Evolutionary conservation across 1,284 basidiomycete genomes (phyloP).

Genomic region (Spongiforma sp.): DNA sequence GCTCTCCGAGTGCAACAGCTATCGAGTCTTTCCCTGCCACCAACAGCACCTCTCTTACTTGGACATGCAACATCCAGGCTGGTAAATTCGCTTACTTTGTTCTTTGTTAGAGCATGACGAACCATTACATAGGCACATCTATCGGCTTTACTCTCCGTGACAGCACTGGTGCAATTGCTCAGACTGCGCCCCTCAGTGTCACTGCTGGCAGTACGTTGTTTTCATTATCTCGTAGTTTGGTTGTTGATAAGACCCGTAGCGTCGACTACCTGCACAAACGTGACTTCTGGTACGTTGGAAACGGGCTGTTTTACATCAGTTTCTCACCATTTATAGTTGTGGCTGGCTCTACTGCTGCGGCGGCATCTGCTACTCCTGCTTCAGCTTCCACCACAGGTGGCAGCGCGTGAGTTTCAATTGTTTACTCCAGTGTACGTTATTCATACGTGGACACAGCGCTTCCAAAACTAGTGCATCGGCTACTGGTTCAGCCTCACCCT

Average conservation of each 20-base stretch:
- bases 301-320: background rate
- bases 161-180: slow-evolving; percentile 47
- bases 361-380: slow-evolving; percentile 22
- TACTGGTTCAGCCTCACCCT: slow-evolving; percentile 11
- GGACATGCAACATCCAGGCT: slow-evolving; percentile 47
- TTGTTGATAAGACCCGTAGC: slow-evolving; percentile 31
- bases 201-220: slow-evolving; percentile 47
- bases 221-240: background rate
- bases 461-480: slow-evolving; percentile 10
- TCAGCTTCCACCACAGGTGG: slow-evolving; percentile 11
- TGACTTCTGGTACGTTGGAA: slow-evolving; percentile 22
- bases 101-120: background rate
- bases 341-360: slow-evolving; percentile 16
- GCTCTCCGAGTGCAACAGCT: slow-evolving; percentile 40
- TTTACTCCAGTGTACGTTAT: slow-evolving; percentile 6
- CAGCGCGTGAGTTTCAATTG: slow-evolving; percentile 24
- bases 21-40: slow-evolving; percentile 45
- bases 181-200: slow-evolving; percentile 58
- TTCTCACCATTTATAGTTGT: slow-evolving; percentile 26
- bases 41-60: slow-evolving; percentile 46
- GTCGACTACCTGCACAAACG: slow-evolving; percentile 38
- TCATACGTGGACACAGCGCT: slow-evolving; percentile 7
- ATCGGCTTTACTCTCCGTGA: slow-evolving; percentile 62
- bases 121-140: slow-evolving; percentile 42
- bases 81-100: slow-evolving; percentile 2